Evolutionary conservation across 1,284 basidiomycete species (phyloP).

Genomic region (Tilletia caries): DNA sequence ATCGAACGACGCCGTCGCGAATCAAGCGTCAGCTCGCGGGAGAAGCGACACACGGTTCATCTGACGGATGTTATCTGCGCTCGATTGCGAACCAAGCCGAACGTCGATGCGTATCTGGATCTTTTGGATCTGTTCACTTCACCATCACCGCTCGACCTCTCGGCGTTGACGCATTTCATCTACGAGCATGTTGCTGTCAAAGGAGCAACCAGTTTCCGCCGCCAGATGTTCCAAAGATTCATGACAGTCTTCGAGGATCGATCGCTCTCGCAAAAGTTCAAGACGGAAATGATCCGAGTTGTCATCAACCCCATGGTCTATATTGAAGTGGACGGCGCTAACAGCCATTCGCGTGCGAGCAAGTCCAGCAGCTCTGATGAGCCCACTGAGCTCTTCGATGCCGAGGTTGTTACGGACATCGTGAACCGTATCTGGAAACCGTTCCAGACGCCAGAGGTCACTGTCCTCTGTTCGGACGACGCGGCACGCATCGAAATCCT

Average conservation of each 20-base stretch:
- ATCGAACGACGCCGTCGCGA: constrained; percentile 22
- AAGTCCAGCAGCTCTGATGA: constrained; percentile 22
- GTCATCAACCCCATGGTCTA: constrained; percentile 74
- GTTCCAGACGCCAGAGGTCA: constrained; percentile 60
- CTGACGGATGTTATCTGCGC: constrained; percentile 52
- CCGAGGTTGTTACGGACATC: constrained; percentile 67
- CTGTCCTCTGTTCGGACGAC: constrained; percentile 65
- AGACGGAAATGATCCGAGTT: constrained; percentile 79
- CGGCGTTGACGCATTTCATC: constrained; percentile 79
- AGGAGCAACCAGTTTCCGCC: constrained; percentile 65
- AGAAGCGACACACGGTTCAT: constrained; percentile 15
- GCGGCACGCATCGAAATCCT: constrained; percentile 84
- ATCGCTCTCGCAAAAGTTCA: constrained; percentile 70
- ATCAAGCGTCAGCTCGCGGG: constrained; percentile 17
- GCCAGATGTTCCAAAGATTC: constrained; percentile 80
- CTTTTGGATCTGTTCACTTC: constrained; percentile 79
- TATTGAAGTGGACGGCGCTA: constrained; percentile 1
- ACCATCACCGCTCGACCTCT: constrained; percentile 75
- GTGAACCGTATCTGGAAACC: constrained; percentile 77
- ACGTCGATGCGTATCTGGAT: constrained; percentile 85
- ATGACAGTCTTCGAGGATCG: constrained; percentile 75
- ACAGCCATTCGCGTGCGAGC: not conserved
- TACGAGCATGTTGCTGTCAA: constrained; percentile 74
- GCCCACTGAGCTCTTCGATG: constrained; percentile 64
- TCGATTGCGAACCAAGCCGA: constrained; percentile 63